Conservation (phyloP, 2,329 filamentous ascomycete species). For the Cladosporium colombiae region DNA sequence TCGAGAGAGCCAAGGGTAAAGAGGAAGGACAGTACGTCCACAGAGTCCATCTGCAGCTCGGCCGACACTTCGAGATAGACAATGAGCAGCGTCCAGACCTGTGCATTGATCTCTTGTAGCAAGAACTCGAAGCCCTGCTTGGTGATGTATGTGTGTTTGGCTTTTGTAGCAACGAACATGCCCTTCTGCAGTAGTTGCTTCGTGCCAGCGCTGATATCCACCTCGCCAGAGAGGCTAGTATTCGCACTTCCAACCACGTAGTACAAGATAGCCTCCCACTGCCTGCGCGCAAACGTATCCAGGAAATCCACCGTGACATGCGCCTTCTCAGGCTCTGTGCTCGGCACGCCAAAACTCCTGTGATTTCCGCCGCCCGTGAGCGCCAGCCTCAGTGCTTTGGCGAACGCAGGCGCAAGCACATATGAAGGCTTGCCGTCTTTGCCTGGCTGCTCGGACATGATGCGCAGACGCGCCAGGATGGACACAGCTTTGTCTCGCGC, state of each 20-base stretch:
- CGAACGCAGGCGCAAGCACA: conserved; percentile 78
- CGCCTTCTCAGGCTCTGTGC: conserved; percentile 57
- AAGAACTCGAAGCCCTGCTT: conserved; percentile 93
- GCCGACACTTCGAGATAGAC: conserved; percentile 83
- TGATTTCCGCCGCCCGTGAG: conserved; percentile 79
- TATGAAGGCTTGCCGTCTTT: conserved; percentile 60
- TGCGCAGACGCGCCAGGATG: conserved; percentile 82
- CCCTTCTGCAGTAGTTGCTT: conserved; percentile 81
- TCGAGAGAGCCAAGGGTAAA: conserved; percentile 94
- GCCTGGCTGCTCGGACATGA: conserved; percentile 67
- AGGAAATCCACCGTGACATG: conserved; percentile 71
- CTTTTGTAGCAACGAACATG: conserved; percentile 66
- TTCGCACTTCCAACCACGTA: conserved; percentile 84
- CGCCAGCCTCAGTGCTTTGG: conserved; percentile 77
- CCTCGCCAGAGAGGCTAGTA: conserved; percentile 50
- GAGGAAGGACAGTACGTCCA: conserved; percentile 93
- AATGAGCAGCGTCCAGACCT: conserved; percentile 93
- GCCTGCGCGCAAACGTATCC: conserved; percentile 79
- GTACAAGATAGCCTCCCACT: conserved; percentile 95
- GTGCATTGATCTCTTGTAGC: conserved; percentile 90
- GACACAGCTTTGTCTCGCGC: conserved; percentile 82
- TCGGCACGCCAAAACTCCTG: conserved; percentile 85
- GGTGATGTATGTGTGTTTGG: conserved; percentile 66
- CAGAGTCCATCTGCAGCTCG: conserved; percentile 75
- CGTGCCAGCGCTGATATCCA: conserved; percentile 66